Evolutionary conservation across 345 rosid species (phyloP).

Genomic region (Bruguiera gymnorhiza): DNA sequence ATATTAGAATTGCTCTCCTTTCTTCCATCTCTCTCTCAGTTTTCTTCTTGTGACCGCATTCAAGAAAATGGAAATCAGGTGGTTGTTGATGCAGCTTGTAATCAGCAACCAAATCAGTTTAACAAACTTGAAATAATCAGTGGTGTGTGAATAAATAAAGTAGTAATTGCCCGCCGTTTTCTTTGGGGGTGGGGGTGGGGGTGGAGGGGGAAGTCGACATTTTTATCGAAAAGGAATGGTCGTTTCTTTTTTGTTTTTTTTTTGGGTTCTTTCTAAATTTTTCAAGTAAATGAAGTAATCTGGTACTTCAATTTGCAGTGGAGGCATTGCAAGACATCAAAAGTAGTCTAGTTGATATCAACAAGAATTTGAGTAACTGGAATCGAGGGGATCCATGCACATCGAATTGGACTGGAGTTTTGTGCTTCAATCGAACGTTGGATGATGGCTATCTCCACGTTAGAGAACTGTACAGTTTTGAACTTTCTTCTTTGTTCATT

Average conservation of each 20-base stretch:
- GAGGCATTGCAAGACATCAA: conserved; percentile 55
- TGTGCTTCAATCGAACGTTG: conserved; percentile 51
- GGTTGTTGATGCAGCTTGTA: too few relatives aligned
- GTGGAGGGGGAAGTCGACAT: too few relatives aligned
- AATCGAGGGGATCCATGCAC: conserved; percentile 74
- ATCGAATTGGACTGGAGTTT: conserved; percentile 88
- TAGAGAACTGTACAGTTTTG: conserved; percentile 54
- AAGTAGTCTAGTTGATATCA: conserved; percentile 53
- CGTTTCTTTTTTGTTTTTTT: background rate
- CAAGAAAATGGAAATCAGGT: too few relatives aligned
- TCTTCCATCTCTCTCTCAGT: background rate
- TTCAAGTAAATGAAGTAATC: background rate
- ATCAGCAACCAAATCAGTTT: too few relatives aligned
- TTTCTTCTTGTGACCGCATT: too few relatives aligned
- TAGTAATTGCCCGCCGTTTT: too few relatives aligned
- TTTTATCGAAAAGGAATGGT: background rate
- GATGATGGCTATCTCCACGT: conserved; percentile 81
- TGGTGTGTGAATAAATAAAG: too few relatives aligned
- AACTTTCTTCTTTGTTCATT: background rate
- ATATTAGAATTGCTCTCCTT: background rate
- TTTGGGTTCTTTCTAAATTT: background rate
- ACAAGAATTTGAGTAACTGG: conserved; percentile 69
- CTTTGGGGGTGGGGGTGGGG: too few relatives aligned
- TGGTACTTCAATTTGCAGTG: conserved; percentile 40
- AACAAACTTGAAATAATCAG: too few relatives aligned